A percentile compares a stretch with the other conserved stretches of the same genome.
Evolutionary conservation across 192 early-diverging fungal species (phyloP).

Genomic region (Backusella circina): DNA sequence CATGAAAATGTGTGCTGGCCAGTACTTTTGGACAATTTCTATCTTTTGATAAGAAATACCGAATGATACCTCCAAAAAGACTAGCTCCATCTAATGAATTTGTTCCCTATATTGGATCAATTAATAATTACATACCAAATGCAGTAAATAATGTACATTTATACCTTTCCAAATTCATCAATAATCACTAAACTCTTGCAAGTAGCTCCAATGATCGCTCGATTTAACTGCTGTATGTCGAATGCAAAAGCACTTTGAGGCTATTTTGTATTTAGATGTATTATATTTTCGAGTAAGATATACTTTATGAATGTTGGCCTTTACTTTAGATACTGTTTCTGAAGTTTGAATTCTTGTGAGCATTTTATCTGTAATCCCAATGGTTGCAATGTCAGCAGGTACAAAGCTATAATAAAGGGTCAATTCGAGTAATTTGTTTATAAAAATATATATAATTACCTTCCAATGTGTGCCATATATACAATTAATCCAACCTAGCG

Average conservation of each 20-base stretch:
- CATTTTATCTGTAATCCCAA: conserved; percentile 80
- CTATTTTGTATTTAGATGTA: conserved; percentile 25
- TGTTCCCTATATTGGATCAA: conserved; percentile 17
- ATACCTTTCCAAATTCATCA: conserved; percentile 83
- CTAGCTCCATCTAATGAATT: conserved; percentile 67
- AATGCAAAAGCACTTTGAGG: conserved; percentile 70
- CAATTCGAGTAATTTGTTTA: not conserved
- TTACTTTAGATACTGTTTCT: conserved; percentile 63
- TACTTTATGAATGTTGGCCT: not conserved
- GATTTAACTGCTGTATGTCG: conserved; percentile 62
- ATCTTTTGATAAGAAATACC: conserved; percentile 45
- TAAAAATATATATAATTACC: conserved; percentile 12
- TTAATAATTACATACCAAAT: not conserved
- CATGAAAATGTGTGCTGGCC: conserved; percentile 89
- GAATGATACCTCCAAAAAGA: conserved; percentile 69
- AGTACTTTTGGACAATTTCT: conserved; percentile 62
- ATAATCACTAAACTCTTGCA: conserved; percentile 57
- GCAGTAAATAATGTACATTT: not conserved
- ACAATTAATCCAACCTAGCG: conserved; percentile 70
- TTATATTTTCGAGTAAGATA: not conserved
- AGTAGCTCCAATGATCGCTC: conserved; percentile 50
- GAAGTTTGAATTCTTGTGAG: conserved; percentile 69
- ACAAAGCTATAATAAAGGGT: conserved; percentile 58
- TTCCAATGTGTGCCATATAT: conserved; percentile 89
- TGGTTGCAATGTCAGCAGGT: conserved; percentile 63